phyloP scores from a whole-genome alignment of 441 rosid genomes.

The Pelargonium fulgidum region DNA sequence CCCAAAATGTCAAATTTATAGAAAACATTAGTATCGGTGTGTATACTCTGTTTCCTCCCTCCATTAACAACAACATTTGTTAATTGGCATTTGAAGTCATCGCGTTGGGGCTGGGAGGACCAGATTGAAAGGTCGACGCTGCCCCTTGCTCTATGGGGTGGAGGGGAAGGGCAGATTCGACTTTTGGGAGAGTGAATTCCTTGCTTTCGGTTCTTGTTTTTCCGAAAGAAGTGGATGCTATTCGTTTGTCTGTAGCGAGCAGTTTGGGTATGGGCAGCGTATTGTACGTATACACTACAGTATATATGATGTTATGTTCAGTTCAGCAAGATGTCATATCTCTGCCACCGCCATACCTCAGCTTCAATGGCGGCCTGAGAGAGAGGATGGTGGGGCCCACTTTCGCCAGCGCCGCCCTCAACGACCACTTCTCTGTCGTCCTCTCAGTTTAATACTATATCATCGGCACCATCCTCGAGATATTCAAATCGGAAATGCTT shows the following conservation, averaged over 20 bases:
- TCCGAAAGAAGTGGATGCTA: conserved; percentile 8
- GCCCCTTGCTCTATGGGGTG: neutral
- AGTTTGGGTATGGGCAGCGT: neutral
- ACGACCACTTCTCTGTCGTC: neutral
- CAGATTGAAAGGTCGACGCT: neutral
- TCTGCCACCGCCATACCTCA: too few relatives aligned
- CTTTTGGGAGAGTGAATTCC: neutral
- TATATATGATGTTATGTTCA: too few relatives aligned
- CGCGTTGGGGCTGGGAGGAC: neutral
- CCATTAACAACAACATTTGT: too few relatives aligned
- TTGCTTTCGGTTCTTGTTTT: neutral
- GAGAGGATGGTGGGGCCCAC: neutral
- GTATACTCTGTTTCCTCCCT: too few relatives aligned
- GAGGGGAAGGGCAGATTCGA: neutral
- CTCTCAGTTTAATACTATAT: too few relatives aligned
- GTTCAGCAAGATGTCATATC: too few relatives aligned
- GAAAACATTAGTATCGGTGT: neutral
- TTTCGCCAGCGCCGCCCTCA: neutral
- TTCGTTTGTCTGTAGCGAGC: neutral
- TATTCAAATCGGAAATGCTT: too few relatives aligned
- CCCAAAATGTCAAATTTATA: too few relatives aligned
- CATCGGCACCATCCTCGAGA: too few relatives aligned
- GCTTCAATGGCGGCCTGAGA: neutral
- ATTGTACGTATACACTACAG: too few relatives aligned
- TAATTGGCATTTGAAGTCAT: neutral